phyloP scores from a whole-genome alignment of 2,329 filamentous ascomycete genomes.

The Xylariaceae sp. region DNA sequence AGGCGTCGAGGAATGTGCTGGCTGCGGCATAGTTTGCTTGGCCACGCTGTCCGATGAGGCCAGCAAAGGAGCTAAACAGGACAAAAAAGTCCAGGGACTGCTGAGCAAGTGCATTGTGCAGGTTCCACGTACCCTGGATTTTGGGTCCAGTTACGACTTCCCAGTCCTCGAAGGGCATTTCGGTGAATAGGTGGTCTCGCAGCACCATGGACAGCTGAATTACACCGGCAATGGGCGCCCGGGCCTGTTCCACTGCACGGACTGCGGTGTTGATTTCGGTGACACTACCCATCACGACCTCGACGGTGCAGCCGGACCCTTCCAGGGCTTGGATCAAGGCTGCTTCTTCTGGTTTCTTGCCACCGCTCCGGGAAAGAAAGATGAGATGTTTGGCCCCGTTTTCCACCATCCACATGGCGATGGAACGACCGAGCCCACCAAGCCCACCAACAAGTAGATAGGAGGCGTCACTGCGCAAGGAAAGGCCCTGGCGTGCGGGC shows the following conservation, averaged over 20 bases:
- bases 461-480: constrained; percentile 3
- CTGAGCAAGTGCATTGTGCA: constrained; percentile 1
- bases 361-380: constrained; percentile 10
- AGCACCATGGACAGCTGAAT: constrained; percentile 20
- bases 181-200: not conserved
- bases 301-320: constrained; percentile 3
- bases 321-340: constrained; percentile 2
- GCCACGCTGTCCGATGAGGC: constrained; percentile 1
- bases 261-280: not conserved
- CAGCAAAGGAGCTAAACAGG: constrained; percentile 13
- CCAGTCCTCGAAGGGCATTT: constrained; percentile 13
- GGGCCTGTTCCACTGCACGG: not conserved
- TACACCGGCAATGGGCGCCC: not conserved
- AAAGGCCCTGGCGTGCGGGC: not conserved
- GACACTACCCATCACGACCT: constrained; percentile 6
- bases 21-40: constrained; percentile 15
- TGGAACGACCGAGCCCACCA: constrained; percentile 11
- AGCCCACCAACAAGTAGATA: constrained; percentile 23
- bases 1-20: constrained; percentile 19
- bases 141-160: constrained; percentile 6
- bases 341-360: not conserved
- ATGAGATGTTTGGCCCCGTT: constrained; percentile 9
- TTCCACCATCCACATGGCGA: constrained; percentile 18
- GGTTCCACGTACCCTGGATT: constrained; percentile 14
- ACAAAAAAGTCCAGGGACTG: constrained; percentile 17